phyloP scores from a whole-genome alignment of 768 basidiomycete genomes.

The Leccinum boreale region DNA sequence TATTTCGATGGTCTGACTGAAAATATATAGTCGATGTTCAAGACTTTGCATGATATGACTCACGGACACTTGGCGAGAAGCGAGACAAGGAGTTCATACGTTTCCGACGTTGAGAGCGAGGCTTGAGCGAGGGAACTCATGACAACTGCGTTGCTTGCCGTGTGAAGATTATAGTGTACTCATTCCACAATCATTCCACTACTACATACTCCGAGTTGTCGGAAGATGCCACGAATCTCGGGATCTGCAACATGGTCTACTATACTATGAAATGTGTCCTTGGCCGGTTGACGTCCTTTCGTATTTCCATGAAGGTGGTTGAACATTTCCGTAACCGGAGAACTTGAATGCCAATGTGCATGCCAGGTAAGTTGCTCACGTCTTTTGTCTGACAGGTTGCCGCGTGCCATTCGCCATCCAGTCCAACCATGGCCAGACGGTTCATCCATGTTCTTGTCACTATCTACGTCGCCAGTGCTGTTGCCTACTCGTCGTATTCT shows the following conservation, averaged over 20 bases:
- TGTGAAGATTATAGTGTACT: not conserved
- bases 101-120: not conserved
- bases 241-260: not conserved
- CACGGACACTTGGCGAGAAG: conserved; percentile 26
- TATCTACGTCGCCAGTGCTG: conserved; percentile 26
- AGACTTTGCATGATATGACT: conserved; percentile 9
- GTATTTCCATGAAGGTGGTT: not conserved
- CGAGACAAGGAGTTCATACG: conserved; percentile 22
- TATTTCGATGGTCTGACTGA: conserved; percentile 51
- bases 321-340: not conserved
- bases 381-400: not conserved
- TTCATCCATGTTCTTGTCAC: conserved; percentile 13
- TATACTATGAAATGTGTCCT: not conserved
- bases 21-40: not conserved
- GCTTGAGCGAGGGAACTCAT: conserved; percentile 2
- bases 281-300: not conserved
- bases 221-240: not conserved
- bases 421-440: conserved; percentile 8
- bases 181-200: not conserved
- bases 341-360: conserved; percentile 15
- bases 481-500: conserved; percentile 32
- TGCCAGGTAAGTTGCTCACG: not conserved
- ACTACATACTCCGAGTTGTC: not conserved
- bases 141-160: not conserved
- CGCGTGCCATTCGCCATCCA: not conserved